Evolutionary conservation across 73 alveolate species (phyloP).

Genomic region (Paraurostyla sp.): DNA sequence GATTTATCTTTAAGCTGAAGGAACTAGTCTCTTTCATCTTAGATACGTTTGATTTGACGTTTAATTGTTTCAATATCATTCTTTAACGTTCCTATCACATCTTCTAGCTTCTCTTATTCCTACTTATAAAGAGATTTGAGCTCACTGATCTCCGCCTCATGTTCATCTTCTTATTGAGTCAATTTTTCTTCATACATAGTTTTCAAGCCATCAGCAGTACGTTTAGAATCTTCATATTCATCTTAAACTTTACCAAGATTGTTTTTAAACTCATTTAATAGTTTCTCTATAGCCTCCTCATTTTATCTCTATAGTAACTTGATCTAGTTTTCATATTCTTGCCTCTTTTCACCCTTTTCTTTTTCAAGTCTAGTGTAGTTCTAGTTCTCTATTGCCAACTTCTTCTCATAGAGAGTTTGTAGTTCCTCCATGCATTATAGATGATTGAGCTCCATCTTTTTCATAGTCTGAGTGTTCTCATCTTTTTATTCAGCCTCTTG

Average conservation of each 20-base stretch:
- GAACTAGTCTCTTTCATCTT: constrained; percentile 72
- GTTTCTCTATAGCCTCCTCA: constrained; percentile 79
- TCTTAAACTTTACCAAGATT: constrained; percentile 74
- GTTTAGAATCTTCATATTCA: constrained; percentile 77
- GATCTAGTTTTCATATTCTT: constrained; percentile 72
- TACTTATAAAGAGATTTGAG: constrained; percentile 41
- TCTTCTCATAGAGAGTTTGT: constrained; percentile 87
- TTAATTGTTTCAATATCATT: constrained; percentile 61
- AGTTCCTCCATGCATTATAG: constrained; percentile 83
- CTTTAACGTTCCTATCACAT: constrained; percentile 55
- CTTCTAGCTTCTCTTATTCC: constrained; percentile 72
- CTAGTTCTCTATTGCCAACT: constrained; percentile 81
- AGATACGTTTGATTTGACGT: constrained; percentile 47
- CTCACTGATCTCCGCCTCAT: constrained; percentile 70
- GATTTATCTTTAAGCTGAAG: constrained; percentile 61
- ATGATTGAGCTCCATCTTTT: constrained; percentile 85
- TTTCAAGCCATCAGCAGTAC: constrained; percentile 78
- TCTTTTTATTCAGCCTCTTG: constrained; percentile 78
- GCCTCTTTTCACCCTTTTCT: constrained; percentile 79
- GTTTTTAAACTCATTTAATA: constrained; percentile 71
- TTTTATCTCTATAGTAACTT: constrained; percentile 73
- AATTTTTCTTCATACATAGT: constrained; percentile 79
- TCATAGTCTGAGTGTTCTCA: constrained; percentile 81
- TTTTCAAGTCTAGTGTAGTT: constrained; percentile 73
- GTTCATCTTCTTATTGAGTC: constrained; percentile 80